A percentile compares a stretch with the other conserved stretches of the same genome.
These are phyloP conservation scores for Ogataea glucozyma DNA, from an alignment of 805 yeast species.

Conservation along the genomic window DNA sequence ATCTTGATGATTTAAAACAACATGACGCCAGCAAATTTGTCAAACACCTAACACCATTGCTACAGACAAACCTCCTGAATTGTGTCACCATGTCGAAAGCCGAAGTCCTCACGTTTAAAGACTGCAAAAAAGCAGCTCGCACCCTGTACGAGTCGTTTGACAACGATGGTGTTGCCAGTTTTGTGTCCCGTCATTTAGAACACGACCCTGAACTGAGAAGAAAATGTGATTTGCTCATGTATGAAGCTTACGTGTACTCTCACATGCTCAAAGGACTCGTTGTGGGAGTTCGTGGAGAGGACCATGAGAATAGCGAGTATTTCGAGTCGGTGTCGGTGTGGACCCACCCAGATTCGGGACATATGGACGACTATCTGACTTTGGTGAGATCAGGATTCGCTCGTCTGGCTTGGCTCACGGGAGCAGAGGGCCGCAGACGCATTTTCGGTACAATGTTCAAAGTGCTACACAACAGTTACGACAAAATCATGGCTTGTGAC, in stretches of 20 bases:
- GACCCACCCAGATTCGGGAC: constrained; percentile 48
- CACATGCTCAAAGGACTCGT: constrained; percentile 52
- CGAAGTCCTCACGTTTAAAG: constrained; percentile 31
- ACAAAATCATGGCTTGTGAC: constrained; percentile 46
- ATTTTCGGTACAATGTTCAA: constrained; percentile 53
- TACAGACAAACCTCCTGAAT: too few relatives aligned
- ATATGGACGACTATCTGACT: constrained; percentile 47
- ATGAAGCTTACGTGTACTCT: constrained; percentile 52
- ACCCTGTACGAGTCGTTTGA: constrained; percentile 38
- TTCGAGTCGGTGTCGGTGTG: constrained; percentile 59
- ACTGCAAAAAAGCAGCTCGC: constrained; percentile 37
- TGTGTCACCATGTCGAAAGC: constrained; percentile 24
- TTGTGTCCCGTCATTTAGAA: constrained; percentile 35
- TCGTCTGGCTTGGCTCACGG: constrained; percentile 49
- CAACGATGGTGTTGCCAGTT: constrained; percentile 36
- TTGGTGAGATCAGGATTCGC: constrained; percentile 55
- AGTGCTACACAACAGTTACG: constrained; percentile 49
- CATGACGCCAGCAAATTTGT: too few relatives aligned
- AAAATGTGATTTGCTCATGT: constrained; percentile 42
- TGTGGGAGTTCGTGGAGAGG: constrained; percentile 49
- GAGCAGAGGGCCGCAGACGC: constrained; percentile 48
- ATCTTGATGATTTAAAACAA: too few relatives aligned
- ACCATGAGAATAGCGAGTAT: constrained; percentile 29
- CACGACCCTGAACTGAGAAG: constrained; percentile 32
- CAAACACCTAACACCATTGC: neutral